Evolutionary conservation across 129 eudicot genomes (phyloP).

Genomic region (Pseudognaphalium luteoalbum): DNA sequence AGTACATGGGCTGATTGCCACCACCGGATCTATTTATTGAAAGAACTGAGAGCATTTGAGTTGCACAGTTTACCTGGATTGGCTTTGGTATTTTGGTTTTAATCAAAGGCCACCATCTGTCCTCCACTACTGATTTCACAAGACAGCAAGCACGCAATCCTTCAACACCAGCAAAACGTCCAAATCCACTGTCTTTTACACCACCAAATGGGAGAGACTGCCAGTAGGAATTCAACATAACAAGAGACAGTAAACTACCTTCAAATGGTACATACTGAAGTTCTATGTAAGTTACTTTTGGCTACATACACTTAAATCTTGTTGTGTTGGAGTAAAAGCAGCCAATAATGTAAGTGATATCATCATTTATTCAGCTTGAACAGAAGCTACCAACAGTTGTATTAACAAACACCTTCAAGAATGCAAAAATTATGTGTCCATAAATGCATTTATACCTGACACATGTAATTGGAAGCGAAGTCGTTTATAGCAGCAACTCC

Average conservation of each 20-base stretch:
- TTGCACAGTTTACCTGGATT: constrained; percentile 57
- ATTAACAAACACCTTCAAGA: not conserved
- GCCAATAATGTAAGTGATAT: not conserved
- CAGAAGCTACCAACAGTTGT: not conserved
- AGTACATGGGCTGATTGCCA: constrained; percentile 10
- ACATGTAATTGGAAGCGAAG: constrained; percentile 91
- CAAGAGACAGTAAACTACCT: not conserved
- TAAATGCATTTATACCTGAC: constrained; percentile 62
- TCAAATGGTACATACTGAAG: not conserved
- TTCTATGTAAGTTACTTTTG: not conserved
- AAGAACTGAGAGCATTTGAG: not conserved
- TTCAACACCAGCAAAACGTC: constrained; percentile 97
- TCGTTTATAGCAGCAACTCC: constrained; percentile 97
- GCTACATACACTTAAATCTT: not conserved
- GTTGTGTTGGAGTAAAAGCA: not conserved
- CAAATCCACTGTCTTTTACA: constrained; percentile 98
- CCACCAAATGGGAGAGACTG: constrained; percentile 99
- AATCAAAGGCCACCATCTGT: constrained; percentile 92
- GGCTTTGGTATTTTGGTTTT: constrained; percentile 97
- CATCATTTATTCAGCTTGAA: not conserved
- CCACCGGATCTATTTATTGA: not conserved
- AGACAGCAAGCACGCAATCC: constrained; percentile 98
- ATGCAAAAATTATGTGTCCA: not conserved
- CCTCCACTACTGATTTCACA: constrained; percentile 87
- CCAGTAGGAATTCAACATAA: not conserved